A percentile compares a stretch with the other conserved stretches of the same genome.
These are phyloP conservation scores for Neopestalotiopsis sp. DNA, from an alignment of 2,329 filamentous ascomycete species.

Conservation along the genomic window DNA sequence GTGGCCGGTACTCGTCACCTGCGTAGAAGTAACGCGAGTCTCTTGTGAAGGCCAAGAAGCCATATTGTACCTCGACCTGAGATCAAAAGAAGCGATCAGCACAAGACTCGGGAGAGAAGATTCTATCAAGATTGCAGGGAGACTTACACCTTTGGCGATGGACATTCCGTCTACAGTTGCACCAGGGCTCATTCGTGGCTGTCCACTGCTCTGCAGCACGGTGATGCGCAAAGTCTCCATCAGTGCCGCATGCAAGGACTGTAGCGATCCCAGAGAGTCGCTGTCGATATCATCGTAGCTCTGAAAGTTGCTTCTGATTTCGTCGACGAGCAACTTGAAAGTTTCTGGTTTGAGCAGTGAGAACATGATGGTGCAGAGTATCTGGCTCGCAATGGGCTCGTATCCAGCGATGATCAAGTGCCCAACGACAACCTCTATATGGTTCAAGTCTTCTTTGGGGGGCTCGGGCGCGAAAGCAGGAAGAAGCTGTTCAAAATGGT, in stretches of 20 bases:
- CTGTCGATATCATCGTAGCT: conserved; percentile 27
- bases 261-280: conserved; percentile 21
- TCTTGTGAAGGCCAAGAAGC: not conserved
- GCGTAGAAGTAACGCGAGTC: conserved; percentile 19
- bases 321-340: conserved; percentile 17
- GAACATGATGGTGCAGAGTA: conserved; percentile 24
- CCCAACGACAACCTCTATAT: conserved; percentile 25
- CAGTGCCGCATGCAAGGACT: conserved; percentile 27
- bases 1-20: conserved; percentile 19
- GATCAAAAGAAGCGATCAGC: not conserved
- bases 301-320: conserved; percentile 27
- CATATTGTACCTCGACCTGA: not conserved
- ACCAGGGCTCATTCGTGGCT: conserved; percentile 30
- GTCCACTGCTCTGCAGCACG: conserved; percentile 21
- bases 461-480: conserved; percentile 23
- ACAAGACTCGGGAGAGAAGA: too few species aligned
- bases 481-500: conserved; percentile 30
- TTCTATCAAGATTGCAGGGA: too few species aligned
- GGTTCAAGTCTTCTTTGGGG: conserved; percentile 22
- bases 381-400: conserved; percentile 27
- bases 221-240: conserved; percentile 27
- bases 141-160: conserved; percentile 25
- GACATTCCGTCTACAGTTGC: conserved; percentile 29
- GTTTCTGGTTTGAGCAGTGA: conserved; percentile 20
- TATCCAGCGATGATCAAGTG: conserved; percentile 3